Conservation (phyloP, 306 rosid genomes). For the Pyrus pyrifolia region DNA sequence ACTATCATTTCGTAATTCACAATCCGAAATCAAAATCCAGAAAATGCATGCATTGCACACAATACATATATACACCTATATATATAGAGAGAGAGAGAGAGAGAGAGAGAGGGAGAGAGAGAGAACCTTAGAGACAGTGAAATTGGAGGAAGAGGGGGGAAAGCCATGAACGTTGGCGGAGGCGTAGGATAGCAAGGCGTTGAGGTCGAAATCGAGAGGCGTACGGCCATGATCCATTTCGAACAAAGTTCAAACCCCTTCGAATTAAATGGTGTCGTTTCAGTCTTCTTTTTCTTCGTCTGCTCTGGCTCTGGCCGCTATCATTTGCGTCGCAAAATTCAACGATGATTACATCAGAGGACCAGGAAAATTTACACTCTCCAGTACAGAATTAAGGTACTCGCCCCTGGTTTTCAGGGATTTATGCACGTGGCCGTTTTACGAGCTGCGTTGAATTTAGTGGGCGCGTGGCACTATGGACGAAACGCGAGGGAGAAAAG, state of each 20-base stretch:
- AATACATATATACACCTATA: background rate
- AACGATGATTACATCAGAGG: background rate
- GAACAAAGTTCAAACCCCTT: background rate
- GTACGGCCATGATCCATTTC: constrained; percentile 22
- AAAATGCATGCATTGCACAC: background rate
- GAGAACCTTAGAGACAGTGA: constrained; percentile 65
- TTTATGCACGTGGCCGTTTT: background rate
- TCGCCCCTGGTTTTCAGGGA: background rate
- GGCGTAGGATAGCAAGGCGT: constrained; percentile 53
- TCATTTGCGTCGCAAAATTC: background rate
- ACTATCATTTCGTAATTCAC: constrained; percentile 31
- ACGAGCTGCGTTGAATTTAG: background rate
- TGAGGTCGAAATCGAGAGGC: constrained; percentile 36
- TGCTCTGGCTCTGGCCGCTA: background rate
- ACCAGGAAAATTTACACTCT: background rate
- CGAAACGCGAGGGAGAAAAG: background rate
- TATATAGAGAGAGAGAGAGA: background rate
- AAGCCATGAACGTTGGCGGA: constrained; percentile 63
- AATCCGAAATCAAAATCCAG: background rate
- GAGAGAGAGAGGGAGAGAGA: background rate
- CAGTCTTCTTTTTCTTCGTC: background rate
- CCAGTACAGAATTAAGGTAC: background rate
- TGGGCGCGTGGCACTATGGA: background rate
- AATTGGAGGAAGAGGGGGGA: constrained; percentile 50
- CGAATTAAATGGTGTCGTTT: background rate